phyloP scores from a whole-genome alignment of 139 green algal species.

The Coelastrella sp. region DNA sequence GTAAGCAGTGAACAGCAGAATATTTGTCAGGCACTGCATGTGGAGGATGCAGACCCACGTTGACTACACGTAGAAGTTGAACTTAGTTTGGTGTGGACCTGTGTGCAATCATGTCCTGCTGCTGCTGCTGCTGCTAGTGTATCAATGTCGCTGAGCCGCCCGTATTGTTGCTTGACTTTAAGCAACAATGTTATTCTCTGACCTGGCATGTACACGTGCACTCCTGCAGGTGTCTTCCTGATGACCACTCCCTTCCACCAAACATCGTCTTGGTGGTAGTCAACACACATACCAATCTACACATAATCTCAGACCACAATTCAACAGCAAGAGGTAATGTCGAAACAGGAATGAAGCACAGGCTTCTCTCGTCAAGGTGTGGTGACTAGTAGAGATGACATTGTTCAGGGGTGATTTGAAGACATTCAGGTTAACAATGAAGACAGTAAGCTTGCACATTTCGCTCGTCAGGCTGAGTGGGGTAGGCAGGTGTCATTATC shows the following conservation, averaged over 20 bases:
- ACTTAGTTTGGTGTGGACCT: too few relatives aligned
- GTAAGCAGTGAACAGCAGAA: background rate
- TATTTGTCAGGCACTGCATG: too few relatives aligned
- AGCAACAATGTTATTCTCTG: too few relatives aligned
- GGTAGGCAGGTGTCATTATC: background rate
- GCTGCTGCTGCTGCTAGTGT: too few relatives aligned
- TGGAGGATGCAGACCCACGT: too few relatives aligned
- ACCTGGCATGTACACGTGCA: conserved; percentile 43
- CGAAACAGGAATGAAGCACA: background rate
- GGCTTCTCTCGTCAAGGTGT: background rate
- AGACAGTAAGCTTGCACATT: too few relatives aligned
- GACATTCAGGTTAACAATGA: too few relatives aligned
- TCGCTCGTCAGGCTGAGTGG: too few relatives aligned
- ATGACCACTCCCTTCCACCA: conserved; percentile 54
- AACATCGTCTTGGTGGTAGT: conserved; percentile 43
- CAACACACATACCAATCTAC: conserved; percentile 47
- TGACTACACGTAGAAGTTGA: too few relatives aligned
- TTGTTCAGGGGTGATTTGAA: background rate
- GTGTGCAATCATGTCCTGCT: too few relatives aligned
- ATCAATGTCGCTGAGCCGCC: too few relatives aligned
- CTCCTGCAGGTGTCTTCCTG: background rate
- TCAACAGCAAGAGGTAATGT: background rate
- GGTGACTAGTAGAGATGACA: background rate
- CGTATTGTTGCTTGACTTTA: too few relatives aligned
- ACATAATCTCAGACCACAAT: background rate